Conservation (phyloP, 2,329 filamentous ascomycete species). For the Daldinia sp. region DNA sequence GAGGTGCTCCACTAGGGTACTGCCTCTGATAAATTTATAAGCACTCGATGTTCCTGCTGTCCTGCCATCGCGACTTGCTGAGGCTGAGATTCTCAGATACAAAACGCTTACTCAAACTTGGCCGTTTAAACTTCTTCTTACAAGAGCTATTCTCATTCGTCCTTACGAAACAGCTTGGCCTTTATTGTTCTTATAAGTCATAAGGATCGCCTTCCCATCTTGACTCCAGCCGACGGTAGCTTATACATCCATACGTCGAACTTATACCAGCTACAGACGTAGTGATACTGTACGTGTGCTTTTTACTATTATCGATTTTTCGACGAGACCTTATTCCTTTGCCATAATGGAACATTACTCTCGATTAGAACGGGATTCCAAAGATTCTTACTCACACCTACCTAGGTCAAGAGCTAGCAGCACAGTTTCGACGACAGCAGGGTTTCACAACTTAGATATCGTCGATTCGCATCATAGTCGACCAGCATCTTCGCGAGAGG, state of each 20-base stretch:
- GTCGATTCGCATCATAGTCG: conserved; percentile 41
- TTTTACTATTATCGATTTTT: conserved; percentile 31
- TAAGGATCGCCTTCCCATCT: conserved; percentile 29
- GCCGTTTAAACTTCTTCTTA: conserved; percentile 35
- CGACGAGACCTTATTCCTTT: conserved; percentile 36
- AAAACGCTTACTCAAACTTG: conserved; percentile 41
- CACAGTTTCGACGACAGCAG: conserved; percentile 44
- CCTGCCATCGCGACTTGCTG: conserved; percentile 38
- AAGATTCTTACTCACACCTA: conserved; percentile 49
- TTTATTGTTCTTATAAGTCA: conserved; percentile 35
- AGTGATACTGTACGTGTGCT: conserved; percentile 42
- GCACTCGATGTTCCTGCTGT: conserved; percentile 39
- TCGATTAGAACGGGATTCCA: conserved; percentile 39
- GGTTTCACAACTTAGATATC: conserved; percentile 40
- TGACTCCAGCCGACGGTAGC: conserved; percentile 5
- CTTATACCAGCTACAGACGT: conserved; percentile 10
- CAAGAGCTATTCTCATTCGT: conserved; percentile 34
- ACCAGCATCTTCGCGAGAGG: conserved; percentile 37
- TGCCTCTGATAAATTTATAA: conserved; percentile 43
- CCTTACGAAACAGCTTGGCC: conserved; percentile 28
- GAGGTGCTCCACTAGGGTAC: conserved; percentile 37
- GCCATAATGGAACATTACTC: conserved; percentile 44
- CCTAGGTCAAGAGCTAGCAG: conserved; percentile 47
- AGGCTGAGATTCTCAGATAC: conserved; percentile 45
- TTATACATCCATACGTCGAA: conserved; percentile 22